phyloP scores from a whole-genome alignment of 805 yeast species.

The Candida coleopterorum region DNA sequence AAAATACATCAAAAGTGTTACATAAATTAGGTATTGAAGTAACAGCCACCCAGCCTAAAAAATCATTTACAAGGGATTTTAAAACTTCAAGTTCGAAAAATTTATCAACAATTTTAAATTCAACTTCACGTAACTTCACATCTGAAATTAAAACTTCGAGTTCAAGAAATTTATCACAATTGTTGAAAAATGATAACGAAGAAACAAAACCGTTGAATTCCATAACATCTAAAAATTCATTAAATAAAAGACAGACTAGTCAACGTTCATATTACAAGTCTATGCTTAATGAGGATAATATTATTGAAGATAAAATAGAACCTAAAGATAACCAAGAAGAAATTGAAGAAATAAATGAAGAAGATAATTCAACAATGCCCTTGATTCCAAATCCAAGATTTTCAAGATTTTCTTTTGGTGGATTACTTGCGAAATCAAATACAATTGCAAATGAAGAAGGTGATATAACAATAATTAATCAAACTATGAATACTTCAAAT shows the following conservation, averaged over 20 bases:
- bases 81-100: constrained; percentile 38
- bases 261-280: constrained; percentile 16
- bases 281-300: constrained; percentile 17
- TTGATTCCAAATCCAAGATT: constrained; percentile 37
- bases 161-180: constrained; percentile 26
- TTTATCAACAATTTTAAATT: constrained; percentile 16
- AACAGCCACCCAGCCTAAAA: constrained; percentile 10
- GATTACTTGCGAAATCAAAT: constrained; percentile 19
- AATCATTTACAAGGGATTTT: constrained; percentile 14
- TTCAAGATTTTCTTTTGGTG: constrained; percentile 39
- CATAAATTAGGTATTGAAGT: constrained; percentile 35
- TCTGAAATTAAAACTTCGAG: constrained; percentile 33
- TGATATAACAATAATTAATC: constrained; percentile 12
- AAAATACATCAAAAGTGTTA: constrained; percentile 28
- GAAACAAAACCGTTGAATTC: constrained; percentile 9
- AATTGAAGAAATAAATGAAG: neutral
- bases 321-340: neutral
- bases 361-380: constrained; percentile 7
- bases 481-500: constrained; percentile 12
- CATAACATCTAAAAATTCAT: constrained; percentile 2
- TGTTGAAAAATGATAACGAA: constrained; percentile 13
- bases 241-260: constrained; percentile 5
- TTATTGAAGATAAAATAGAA: constrained; percentile 10
- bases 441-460: constrained; percentile 10
- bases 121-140: constrained; percentile 11